phyloP scores from a whole-genome alignment of 805 yeast genomes.

The Metschnikowia colocasiae region DNA sequence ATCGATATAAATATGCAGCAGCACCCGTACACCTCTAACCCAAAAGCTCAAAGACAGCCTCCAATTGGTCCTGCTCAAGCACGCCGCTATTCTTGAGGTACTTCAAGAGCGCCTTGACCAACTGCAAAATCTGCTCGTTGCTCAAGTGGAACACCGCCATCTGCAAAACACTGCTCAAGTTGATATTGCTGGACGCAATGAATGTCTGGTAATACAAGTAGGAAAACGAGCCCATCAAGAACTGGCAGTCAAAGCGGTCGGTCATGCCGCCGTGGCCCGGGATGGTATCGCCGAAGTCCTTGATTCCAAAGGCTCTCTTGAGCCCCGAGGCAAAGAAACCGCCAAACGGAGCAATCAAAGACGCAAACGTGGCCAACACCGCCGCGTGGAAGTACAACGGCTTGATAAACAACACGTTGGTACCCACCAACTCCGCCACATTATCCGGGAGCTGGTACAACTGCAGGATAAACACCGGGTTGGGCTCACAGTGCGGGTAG shows the following conservation, averaged over 20 bases:
- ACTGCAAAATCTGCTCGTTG: constrained; percentile 58
- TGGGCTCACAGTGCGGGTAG: constrained; percentile 69
- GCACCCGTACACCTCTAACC: constrained; percentile 13
- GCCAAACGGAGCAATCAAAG: constrained; percentile 96
- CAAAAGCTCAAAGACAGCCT: constrained; percentile 29
- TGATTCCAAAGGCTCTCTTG: constrained; percentile 92
- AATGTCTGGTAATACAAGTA: constrained; percentile 92
- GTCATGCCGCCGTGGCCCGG: constrained; percentile 99
- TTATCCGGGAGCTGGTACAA: constrained; percentile 70
- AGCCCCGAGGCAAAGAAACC: constrained; percentile 98
- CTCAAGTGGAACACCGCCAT: constrained; percentile 67
- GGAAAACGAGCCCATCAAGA: constrained; percentile 93
- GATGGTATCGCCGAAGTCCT: constrained; percentile 96
- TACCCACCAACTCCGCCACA: constrained; percentile 46
- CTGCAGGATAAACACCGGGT: constrained; percentile 86
- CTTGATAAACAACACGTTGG: constrained; percentile 56
- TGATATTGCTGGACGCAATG: constrained; percentile 66
- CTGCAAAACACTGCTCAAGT: constrained; percentile 73
- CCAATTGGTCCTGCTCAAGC: constrained; percentile 28
- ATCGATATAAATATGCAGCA: constrained; percentile 76
- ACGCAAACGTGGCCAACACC: constrained; percentile 87
- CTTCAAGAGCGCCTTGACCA: constrained; percentile 56
- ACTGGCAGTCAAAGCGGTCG: constrained; percentile 96
- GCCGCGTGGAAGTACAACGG: constrained; percentile 91
- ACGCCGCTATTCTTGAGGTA: constrained; percentile 42